A percentile compares a stretch with the other conserved stretches of the same genome.
These are phyloP conservation scores for Astrothelium macrocarpum DNA, from an alignment of 495 filamentous ascomycete genomes.

Conservation along the genomic window DNA sequence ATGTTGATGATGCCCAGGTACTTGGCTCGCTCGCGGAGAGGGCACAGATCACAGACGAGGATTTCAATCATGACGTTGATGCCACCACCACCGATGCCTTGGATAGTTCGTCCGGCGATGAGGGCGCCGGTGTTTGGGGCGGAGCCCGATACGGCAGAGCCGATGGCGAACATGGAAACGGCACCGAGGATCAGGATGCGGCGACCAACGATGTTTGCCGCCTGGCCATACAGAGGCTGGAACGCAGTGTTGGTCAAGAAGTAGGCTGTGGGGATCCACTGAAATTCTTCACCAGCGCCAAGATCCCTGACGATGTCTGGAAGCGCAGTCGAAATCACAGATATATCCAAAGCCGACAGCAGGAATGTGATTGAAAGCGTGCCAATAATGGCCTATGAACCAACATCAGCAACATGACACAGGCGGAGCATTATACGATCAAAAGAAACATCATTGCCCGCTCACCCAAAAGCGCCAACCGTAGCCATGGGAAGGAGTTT, in stretches of 20 bases:
- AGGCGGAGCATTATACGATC: not conserved
- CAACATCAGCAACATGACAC: not conserved
- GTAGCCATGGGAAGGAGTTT: slow-evolving; percentile 1
- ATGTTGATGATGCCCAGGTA: slow-evolving; percentile 28
- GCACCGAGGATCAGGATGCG: slow-evolving; percentile 12
- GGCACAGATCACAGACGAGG: slow-evolving; percentile 36
- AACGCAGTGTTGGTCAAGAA: slow-evolving; percentile 27
- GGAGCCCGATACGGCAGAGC: slow-evolving; percentile 14
- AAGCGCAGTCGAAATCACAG: slow-evolving; percentile 36
- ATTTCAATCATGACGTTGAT: slow-evolving; percentile 27
- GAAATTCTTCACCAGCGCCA: slow-evolving; percentile 28
- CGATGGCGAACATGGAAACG: slow-evolving; percentile 13
- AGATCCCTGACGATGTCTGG: slow-evolving; percentile 34
- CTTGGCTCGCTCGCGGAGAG: slow-evolving; percentile 30
- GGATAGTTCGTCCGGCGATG: slow-evolving; percentile 20
- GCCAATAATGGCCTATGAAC: slow-evolving; percentile 28
- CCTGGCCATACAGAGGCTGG: slow-evolving; percentile 18
- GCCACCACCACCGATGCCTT: slow-evolving; percentile 16
- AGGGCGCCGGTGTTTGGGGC: slow-evolving; percentile 50
- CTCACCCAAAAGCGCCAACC: not conserved
- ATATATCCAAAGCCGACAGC: slow-evolving; percentile 33
- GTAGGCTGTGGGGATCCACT: slow-evolving; percentile 38
- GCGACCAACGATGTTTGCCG: slow-evolving; percentile 19
- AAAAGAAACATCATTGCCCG: not conserved
- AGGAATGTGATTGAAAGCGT: slow-evolving; percentile 32